Evolutionary conservation across 2,329 filamentous ascomycete species (phyloP).

Genomic region (Aspergillus ochraceus): DNA sequence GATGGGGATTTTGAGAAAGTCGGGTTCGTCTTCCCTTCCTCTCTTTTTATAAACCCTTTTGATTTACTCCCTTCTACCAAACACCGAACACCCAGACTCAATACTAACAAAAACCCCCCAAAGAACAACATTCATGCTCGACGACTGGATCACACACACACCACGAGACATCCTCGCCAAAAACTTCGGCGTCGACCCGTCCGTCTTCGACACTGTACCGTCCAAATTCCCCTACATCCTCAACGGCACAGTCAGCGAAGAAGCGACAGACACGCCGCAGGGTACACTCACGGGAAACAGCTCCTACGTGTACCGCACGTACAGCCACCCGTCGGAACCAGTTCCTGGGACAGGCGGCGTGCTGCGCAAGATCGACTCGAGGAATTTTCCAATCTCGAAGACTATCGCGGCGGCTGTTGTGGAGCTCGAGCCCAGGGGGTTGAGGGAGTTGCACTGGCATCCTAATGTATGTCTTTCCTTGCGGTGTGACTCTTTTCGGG

Average conservation of each 20-base stretch:
- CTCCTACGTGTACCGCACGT: conserved; percentile 63
- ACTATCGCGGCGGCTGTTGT: conserved; percentile 67
- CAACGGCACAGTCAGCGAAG: conserved; percentile 54
- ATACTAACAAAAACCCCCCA: no score
- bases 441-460: conserved; percentile 70
- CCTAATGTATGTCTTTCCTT: conserved; percentile 56
- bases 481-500: not conserved
- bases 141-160: conserved; percentile 48
- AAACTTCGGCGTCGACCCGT: conserved; percentile 65
- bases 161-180: conserved; percentile 63
- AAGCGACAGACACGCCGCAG: conserved; percentile 45
- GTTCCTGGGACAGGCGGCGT: conserved; percentile 58
- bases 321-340: conserved; percentile 56
- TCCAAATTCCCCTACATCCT: conserved; percentile 62
- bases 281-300: conserved; percentile 56
- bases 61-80: no score
- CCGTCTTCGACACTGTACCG: conserved; percentile 61
- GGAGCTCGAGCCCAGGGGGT: conserved; percentile 60
- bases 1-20: conserved; percentile 65
- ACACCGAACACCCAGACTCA: no score
- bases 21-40: conserved; percentile 43
- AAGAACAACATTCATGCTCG: no score
- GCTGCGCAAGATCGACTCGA: conserved; percentile 65
- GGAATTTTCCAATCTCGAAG: conserved; percentile 65
- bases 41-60: no score